phyloP scores from a whole-genome alignment of 345 rosid species.

The Gynandropsis gynandra region DNA sequence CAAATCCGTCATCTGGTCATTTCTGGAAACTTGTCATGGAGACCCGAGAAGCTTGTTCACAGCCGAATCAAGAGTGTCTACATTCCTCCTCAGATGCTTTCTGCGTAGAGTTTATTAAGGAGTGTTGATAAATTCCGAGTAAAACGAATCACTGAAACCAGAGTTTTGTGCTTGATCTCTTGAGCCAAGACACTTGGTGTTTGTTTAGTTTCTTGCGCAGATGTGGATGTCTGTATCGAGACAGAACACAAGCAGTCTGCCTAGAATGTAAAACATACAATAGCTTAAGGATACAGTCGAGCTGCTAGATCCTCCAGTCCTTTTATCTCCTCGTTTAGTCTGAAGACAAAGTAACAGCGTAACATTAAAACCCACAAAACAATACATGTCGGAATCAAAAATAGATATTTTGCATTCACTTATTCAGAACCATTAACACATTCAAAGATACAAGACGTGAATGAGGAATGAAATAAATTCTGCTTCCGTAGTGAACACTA shows the following conservation, averaged over 20 bases:
- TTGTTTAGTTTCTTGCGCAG: too few species aligned
- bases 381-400: neutral
- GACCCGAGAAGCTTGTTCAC: slow-evolving; percentile 62
- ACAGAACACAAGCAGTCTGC: too few species aligned
- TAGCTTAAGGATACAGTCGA: slow-evolving; percentile 73
- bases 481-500: too few species aligned
- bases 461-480: neutral
- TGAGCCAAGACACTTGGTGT: slow-evolving; percentile 1
- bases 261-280: too few species aligned
- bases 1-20: too few species aligned
- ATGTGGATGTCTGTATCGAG: too few species aligned
- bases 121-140: slow-evolving; percentile 6
- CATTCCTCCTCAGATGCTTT: slow-evolving; percentile 71
- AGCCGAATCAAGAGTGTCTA: slow-evolving; percentile 70
- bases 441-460: slow-evolving; percentile 3
- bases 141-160: neutral
- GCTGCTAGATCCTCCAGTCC: slow-evolving; percentile 55
- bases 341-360: slow-evolving; percentile 31
- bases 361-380: too few species aligned
- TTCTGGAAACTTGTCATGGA: slow-evolving; percentile 32
- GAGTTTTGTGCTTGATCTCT: neutral
- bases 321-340: slow-evolving; percentile 90
- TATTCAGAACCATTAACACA: neutral
- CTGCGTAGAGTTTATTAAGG: slow-evolving; percentile 44
- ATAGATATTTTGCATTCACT: neutral